Evolutionary conservation across 306 rosid genomes (phyloP), one percentile per base, ranked within the genome.

Genomic region (Carpinus viminea): DNA sequence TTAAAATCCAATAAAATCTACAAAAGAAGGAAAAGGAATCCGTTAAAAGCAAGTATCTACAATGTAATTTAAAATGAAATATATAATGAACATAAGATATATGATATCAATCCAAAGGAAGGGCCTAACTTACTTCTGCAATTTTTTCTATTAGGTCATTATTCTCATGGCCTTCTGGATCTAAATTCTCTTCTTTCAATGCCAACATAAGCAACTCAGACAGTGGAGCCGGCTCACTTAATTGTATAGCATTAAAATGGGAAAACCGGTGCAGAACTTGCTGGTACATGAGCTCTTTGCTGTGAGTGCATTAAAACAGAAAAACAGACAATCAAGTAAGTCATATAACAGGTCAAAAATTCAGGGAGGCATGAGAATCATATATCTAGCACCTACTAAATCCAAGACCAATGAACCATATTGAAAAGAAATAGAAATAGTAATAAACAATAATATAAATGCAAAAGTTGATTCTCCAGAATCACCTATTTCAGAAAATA

Each of bases 261-360:
- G 87, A 87, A 84, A 95, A 92, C 55, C 96, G 93, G 72, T 93
- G 89, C 74, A 92, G 79, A 83, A 87, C 98, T 87, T 95, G 98
- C 86, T 94, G 97, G 76, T 94, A 94, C 93, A 94, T 94, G 73
- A 94, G 97, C 86, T 94, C 98, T 87, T 94, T 87, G 87, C 97
- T 94, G 92, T 76, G 91, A 73, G 72, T 69, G 65, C 55, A 85
- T 64, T 54, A 73, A 55, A 45, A 48, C 74, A 48, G 16, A 74
- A 74, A 69, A 47, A 47, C 18, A 57, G 64, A 59, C 65, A 79
- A 55, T 62, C 79, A 74, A 68, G 78, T 12, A 60, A 34, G 20
- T 43, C 9, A 51, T 16, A 65, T 38, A 50, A 51, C 15, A 20
- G 0, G 68, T 75, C 48, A 66, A 9, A 20, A 66, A 41, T 38